Percentiles rank a stretch among this genome's conserved stretches.
These are phyloP conservation scores for Beauveria scarabaeidicola DNA, from an alignment of 2,329 filamentous ascomycete genomes.

Conservation along the genomic window DNA sequence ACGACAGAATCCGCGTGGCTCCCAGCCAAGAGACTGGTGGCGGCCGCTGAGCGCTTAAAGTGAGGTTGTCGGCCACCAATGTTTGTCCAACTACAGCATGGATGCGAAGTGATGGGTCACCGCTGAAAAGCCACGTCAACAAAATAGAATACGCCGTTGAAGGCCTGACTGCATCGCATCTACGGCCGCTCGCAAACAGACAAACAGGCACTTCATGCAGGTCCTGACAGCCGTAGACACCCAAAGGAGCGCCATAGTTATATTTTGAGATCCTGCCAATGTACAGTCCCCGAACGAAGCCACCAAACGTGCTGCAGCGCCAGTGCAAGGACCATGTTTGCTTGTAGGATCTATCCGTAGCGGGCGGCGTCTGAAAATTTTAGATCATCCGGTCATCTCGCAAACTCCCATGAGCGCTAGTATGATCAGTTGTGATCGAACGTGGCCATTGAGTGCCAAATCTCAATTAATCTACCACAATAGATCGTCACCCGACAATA, in stretches of 20 bases:
- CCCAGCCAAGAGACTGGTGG: background rate
- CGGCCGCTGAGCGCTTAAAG: constrained; percentile 1
- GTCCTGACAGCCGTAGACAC: too few species aligned
- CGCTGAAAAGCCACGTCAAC: background rate
- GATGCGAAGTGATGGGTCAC: background rate
- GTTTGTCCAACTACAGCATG: background rate
- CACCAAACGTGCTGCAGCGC: too few species aligned
- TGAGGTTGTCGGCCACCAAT: background rate
- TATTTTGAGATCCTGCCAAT: too few species aligned
- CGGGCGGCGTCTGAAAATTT: too few species aligned
- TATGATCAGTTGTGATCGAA: background rate
- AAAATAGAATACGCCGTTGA: background rate
- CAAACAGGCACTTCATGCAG: too few species aligned
- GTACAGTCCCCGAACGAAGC: too few species aligned
- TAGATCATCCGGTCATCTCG: too few species aligned
- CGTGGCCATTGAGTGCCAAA: background rate
- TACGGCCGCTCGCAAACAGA: too few species aligned
- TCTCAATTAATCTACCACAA: background rate
- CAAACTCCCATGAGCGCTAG: background rate
- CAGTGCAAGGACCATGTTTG: too few species aligned
- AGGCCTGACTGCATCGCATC: background rate
- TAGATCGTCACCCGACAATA: background rate
- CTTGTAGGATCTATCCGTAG: too few species aligned
- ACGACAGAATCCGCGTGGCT: background rate
- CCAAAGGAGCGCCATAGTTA: too few species aligned